Conservation (phyloP, 768 basidiomycete genomes). For the Mycena venus region DNA sequence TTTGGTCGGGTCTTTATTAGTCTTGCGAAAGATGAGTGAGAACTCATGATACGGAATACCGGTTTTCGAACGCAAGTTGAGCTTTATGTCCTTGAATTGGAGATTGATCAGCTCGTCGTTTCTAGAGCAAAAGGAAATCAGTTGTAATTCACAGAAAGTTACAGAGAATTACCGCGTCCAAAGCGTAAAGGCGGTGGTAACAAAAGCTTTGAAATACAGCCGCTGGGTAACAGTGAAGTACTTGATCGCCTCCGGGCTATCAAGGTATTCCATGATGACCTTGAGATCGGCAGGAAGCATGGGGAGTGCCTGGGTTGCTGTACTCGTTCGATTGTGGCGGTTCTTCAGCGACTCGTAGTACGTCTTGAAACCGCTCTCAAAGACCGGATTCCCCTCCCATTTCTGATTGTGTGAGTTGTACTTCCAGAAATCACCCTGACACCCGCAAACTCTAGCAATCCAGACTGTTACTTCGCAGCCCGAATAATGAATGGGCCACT, state of each 20-base stretch:
- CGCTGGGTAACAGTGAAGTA: slow-evolving; percentile 14
- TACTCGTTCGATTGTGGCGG: slow-evolving; percentile 22
- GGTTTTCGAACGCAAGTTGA: slow-evolving; percentile 10
- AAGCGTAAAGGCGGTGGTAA: slow-evolving; percentile 32
- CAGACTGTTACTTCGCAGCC: no score
- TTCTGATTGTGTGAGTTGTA: no score
- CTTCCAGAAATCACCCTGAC: slow-evolving; percentile 37
- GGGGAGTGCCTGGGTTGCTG: slow-evolving; percentile 21
- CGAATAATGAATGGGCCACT: not conserved
- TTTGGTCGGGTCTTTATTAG: slow-evolving; percentile 38
- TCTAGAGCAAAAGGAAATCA: not conserved
- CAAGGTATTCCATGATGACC: slow-evolving; percentile 30
- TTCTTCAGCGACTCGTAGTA: slow-evolving; percentile 35
- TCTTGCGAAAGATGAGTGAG: slow-evolving; percentile 37
- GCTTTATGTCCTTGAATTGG: slow-evolving; percentile 17
- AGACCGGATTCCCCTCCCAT: slow-evolving; percentile 40
- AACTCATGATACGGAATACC: slow-evolving; percentile 28
- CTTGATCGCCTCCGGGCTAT: no score
- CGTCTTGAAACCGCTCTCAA: slow-evolving; percentile 30
- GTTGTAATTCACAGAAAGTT: no score
- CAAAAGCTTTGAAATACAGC: slow-evolving; percentile 35
- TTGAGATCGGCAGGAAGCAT: slow-evolving; percentile 36
- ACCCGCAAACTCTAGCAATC: slow-evolving; percentile 24
- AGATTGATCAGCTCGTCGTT: slow-evolving; percentile 36
- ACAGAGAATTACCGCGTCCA: slow-evolving; percentile 33